Evolutionary conservation across 345 rosid species (phyloP).

Genomic region (sweet orange (Citrus sinensis)): DNA sequence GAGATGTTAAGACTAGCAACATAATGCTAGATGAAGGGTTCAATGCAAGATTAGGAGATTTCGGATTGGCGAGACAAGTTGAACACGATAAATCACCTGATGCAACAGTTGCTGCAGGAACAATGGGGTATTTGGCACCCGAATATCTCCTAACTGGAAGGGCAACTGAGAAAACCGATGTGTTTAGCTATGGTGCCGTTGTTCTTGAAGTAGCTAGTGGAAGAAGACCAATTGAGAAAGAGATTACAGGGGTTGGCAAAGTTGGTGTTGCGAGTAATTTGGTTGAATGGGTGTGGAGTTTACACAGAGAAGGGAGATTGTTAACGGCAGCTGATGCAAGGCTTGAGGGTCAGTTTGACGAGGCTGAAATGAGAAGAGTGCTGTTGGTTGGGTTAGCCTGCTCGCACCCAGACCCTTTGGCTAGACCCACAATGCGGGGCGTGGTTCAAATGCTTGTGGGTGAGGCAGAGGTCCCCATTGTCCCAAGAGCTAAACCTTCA

Average conservation of each 20-base stretch:
- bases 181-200: constrained; percentile 89
- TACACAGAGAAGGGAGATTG: constrained; percentile 76
- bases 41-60: constrained; percentile 88
- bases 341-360: constrained; percentile 55
- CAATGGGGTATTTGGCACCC: constrained; percentile 98
- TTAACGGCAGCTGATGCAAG: constrained; percentile 65
- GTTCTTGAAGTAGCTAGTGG: constrained; percentile 88
- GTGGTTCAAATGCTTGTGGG: constrained; percentile 92
- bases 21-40: constrained; percentile 87
- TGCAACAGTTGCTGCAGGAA: constrained; percentile 94
- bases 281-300: constrained; percentile 97
- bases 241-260: constrained; percentile 29
- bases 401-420: constrained; percentile 85
- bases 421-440: constrained; percentile 76
- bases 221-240: constrained; percentile 78
- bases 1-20: constrained; percentile 91
- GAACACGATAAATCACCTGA: constrained; percentile 94
- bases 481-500: constrained; percentile 80
- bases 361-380: constrained; percentile 61
- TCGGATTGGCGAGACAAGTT: constrained; percentile 81
- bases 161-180: constrained; percentile 88
- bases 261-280: constrained; percentile 52
- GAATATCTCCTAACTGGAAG: constrained; percentile 88
- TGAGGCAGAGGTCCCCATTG: constrained; percentile 76
- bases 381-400: constrained; percentile 85